Conservation (phyloP, 768 basidiomycete genomes). For the Macrocybe gigantea region DNA sequence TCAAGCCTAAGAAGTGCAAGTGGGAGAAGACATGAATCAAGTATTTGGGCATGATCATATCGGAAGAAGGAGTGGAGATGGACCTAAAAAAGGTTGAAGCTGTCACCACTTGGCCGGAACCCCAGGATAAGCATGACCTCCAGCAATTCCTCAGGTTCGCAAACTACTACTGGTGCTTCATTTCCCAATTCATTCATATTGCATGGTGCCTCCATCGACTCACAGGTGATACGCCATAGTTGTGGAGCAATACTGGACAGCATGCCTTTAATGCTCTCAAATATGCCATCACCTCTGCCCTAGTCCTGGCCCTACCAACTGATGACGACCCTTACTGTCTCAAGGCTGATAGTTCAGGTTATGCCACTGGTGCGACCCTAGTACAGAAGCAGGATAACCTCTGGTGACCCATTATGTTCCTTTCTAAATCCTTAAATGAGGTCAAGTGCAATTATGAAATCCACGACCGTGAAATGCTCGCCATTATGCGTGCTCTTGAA, state of each 20-base stretch:
- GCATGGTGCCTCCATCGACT: constrained; percentile 21
- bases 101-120: background rate
- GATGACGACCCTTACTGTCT: constrained; percentile 11
- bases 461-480: constrained; percentile 45
- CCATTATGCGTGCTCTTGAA: constrained; percentile 27
- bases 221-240: constrained; percentile 18
- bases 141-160: constrained; percentile 38
- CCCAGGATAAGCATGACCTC: constrained; percentile 8
- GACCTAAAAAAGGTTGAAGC: constrained; percentile 12
- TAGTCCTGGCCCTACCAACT: constrained; percentile 13
- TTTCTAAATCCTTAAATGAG: constrained; percentile 19
- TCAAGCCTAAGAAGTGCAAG: constrained; percentile 31
- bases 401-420: constrained; percentile 34
- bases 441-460: constrained; percentile 43
- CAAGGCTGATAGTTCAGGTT: constrained; percentile 25
- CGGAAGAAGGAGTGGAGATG: constrained; percentile 16
- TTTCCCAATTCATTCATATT: constrained; percentile 26
- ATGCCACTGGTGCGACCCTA: constrained; percentile 20
- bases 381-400: constrained; percentile 15
- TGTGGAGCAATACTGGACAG: constrained; percentile 10
- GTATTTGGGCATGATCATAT: constrained; percentile 26
- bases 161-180: constrained; percentile 40
- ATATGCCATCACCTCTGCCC: constrained; percentile 11
- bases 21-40: constrained; percentile 19
- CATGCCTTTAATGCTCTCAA: constrained; percentile 24